These are phyloP conservation scores for Penicillium desertorum DNA, from an alignment of 495 filamentous ascomycete species.

Conservation along the genomic window DNA sequence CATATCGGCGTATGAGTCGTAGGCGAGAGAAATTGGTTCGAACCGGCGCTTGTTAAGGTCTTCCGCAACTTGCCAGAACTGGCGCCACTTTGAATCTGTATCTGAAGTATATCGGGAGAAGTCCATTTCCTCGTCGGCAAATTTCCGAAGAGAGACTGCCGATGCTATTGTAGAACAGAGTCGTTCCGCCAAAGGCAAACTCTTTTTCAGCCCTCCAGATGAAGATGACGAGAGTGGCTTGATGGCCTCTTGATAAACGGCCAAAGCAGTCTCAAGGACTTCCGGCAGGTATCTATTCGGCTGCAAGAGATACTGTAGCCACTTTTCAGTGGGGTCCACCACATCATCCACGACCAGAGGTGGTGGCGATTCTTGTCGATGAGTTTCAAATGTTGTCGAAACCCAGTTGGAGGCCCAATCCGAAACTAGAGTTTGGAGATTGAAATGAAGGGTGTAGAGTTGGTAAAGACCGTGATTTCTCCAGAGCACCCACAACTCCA, in stretches of 20 bases:
- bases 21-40: constrained; percentile 72
- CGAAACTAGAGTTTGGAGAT: constrained; percentile 48
- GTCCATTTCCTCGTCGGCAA: constrained; percentile 63
- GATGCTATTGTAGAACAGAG: constrained; percentile 69
- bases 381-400: constrained; percentile 63
- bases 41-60: constrained; percentile 85
- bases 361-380: constrained; percentile 52
- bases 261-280: constrained; percentile 79
- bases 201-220: constrained; percentile 36
- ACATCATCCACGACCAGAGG: constrained; percentile 59
- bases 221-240: constrained; percentile 39
- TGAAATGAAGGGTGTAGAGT: constrained; percentile 63
- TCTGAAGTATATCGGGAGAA: constrained; percentile 67
- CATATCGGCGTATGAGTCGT: constrained; percentile 66
- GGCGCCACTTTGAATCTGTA: constrained; percentile 81
- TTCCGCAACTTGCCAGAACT: constrained; percentile 78
- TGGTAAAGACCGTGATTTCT: constrained; percentile 77
- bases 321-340: constrained; percentile 52
- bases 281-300: constrained; percentile 74
- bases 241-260: constrained; percentile 66
- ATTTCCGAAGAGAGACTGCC: constrained; percentile 59
- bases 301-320: constrained; percentile 66
- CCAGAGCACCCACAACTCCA: constrained; percentile 84
- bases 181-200: constrained; percentile 59
- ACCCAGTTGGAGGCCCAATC: constrained; percentile 74